A percentile compares a stretch with the other conserved stretches of the same genome.
Conservation (phyloP, 2,329 filamentous ascomycete genomes). For the Fusarium oligoseptatum region DNA sequence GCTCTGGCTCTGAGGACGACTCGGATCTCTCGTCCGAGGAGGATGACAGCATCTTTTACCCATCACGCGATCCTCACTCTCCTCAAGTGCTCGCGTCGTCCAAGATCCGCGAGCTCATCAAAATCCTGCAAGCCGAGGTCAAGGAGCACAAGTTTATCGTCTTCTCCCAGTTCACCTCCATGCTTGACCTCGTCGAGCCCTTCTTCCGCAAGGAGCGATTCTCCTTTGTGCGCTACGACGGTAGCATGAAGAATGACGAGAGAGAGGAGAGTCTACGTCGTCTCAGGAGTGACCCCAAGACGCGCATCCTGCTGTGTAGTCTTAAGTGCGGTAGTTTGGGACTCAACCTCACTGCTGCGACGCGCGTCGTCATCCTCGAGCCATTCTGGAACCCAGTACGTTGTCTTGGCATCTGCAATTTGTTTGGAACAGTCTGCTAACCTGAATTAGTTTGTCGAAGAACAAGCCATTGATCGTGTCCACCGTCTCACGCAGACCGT, state of each 20-base stretch:
- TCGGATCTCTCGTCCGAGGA: slow-evolving; percentile 50
- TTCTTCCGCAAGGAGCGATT: slow-evolving; percentile 83
- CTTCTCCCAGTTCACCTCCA: slow-evolving; percentile 98
- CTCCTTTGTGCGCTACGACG: slow-evolving; percentile 90
- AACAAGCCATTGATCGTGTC: slow-evolving; percentile 98
- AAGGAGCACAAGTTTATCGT: slow-evolving; percentile 95
- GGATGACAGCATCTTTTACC: slow-evolving; percentile 51
- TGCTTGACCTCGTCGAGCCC: slow-evolving; percentile 96
- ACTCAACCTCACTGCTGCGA: slow-evolving; percentile 93
- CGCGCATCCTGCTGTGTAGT: slow-evolving; percentile 89
- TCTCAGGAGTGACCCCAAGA: slow-evolving; percentile 80
- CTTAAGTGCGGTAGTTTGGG: slow-evolving; percentile 94
- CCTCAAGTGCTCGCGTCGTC: slow-evolving; percentile 77
- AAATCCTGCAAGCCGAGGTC: slow-evolving; percentile 83
- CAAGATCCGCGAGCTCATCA: slow-evolving; percentile 89
- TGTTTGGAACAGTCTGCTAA: slow-evolving; percentile 8
- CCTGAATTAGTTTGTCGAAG: slow-evolving; percentile 83
- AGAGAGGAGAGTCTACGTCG: slow-evolving; percentile 87
- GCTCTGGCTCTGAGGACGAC: slow-evolving; percentile 39
- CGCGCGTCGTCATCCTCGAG: slow-evolving; percentile 92
- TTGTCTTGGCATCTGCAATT: slow-evolving; percentile 41
- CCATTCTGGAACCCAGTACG: slow-evolving; percentile 97
- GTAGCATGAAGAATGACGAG: slow-evolving; percentile 92
- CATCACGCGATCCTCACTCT: slow-evolving; percentile 39
- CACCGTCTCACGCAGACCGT: slow-evolving; percentile 97